phyloP scores from a whole-genome alignment of 805 yeast genomes.

The Diddensiella caesifluorescens region DNA sequence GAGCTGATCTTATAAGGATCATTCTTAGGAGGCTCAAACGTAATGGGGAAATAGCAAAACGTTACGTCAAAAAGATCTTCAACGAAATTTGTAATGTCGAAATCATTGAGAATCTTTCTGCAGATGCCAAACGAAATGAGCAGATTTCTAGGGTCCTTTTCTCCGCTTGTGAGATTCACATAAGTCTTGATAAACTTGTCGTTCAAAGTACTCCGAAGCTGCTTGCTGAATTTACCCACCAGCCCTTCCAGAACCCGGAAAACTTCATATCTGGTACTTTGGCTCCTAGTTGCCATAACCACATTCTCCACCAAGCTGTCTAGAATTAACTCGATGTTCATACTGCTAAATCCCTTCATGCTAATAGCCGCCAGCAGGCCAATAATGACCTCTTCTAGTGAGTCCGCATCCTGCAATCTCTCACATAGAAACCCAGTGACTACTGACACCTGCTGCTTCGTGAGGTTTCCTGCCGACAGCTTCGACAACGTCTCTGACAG shows the following conservation, averaged over 20 bases:
- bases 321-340: slow-evolving; percentile 33
- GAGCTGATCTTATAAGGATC: slow-evolving; percentile 83
- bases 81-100: slow-evolving; percentile 38
- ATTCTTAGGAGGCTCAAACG: slow-evolving; percentile 84
- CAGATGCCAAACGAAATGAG: slow-evolving; percentile 62
- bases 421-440: slow-evolving; percentile 49
- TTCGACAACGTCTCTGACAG: slow-evolving; percentile 36
- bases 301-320: slow-evolving; percentile 28
- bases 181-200: slow-evolving; percentile 52
- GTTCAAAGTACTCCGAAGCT: slow-evolving; percentile 21
- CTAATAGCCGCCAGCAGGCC: slow-evolving; percentile 50
- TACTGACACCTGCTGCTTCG: slow-evolving; percentile 33
- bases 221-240: slow-evolving; percentile 7
- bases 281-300: slow-evolving; percentile 31
- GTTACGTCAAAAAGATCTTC: slow-evolving; percentile 80
- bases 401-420: slow-evolving; percentile 60
- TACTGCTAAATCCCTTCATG: slow-evolving; percentile 44
- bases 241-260: slow-evolving; percentile 43
- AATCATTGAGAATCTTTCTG: slow-evolving; percentile 38
- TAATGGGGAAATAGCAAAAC: slow-evolving; percentile 94
- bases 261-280: slow-evolving; percentile 45
- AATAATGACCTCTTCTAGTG: slow-evolving; percentile 46
- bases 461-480: slow-evolving; percentile 30
- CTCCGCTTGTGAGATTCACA: slow-evolving; percentile 70
- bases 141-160: slow-evolving; percentile 90